phyloP scores from a whole-genome alignment of 225 moss, liverwort and hornwort species.

The Marchantia polymorpha region DNA sequence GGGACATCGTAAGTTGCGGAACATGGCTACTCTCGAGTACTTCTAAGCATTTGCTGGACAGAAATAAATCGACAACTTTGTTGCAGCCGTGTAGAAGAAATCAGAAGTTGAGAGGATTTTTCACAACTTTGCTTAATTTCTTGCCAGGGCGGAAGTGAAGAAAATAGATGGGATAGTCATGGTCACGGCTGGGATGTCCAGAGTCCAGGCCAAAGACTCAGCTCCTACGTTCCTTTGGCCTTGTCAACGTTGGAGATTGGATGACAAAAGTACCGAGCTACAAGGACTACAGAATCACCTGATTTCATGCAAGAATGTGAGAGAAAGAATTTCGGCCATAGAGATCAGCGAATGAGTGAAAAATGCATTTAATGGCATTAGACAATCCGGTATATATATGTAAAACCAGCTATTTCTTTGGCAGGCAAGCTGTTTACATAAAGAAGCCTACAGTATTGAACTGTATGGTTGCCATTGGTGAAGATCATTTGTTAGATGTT shows the following conservation, averaged over 20 bases:
- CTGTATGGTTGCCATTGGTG: conserved; percentile 85
- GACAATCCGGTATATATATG: conserved; percentile 53
- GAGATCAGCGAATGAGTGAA: conserved; percentile 59
- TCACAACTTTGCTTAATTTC: conserved; percentile 8
- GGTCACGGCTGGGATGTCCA: conserved; percentile 41
- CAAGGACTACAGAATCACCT: conserved; percentile 50
- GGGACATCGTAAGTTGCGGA: too few species aligned
- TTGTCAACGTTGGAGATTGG: conserved; percentile 71
- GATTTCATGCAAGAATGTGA: conserved; percentile 30
- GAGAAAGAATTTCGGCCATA: conserved; percentile 51
- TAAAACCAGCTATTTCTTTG: conserved; percentile 62
- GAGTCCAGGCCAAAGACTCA: conserved; percentile 20
- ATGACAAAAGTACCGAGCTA: conserved; percentile 59
- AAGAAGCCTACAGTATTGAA: conserved; percentile 56
- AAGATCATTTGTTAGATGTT: conserved; percentile 78
- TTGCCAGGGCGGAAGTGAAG: conserved; percentile 21
- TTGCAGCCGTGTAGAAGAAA: not conserved
- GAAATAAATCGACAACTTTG: not conserved
- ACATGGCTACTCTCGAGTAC: not conserved
- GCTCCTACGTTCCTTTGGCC: conserved; percentile 48
- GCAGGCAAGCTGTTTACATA: conserved; percentile 50
- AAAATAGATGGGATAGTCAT: conserved; percentile 28
- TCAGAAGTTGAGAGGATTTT: not conserved
- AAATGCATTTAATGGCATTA: conserved; percentile 62
- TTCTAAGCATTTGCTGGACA: not conserved